A percentile compares a stretch with the other conserved stretches of the same genome.
phyloP scores from a whole-genome alignment of 495 filamentous ascomycete genomes.

The Talaromyces nanjingensis region DNA sequence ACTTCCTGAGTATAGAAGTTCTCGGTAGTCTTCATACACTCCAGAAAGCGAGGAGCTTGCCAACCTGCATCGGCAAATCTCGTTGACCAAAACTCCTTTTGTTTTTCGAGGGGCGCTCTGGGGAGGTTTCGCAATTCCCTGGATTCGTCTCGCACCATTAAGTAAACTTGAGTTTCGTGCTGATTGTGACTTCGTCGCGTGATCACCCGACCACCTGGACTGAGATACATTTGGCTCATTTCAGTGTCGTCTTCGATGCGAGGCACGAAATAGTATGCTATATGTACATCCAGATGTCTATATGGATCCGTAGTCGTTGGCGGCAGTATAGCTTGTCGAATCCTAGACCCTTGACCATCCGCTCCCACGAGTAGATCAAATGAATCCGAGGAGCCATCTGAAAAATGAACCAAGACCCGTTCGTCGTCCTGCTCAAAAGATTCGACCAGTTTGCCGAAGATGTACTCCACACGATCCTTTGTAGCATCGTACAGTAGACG shows the following conservation, averaged over 20 bases:
- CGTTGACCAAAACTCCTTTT: constrained; percentile 20
- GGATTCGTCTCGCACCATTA: constrained; percentile 16
- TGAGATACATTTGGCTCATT: constrained; percentile 13
- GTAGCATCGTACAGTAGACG: constrained; percentile 31
- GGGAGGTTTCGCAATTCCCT: constrained; percentile 14
- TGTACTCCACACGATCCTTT: constrained; percentile 25
- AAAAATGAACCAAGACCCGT: constrained; percentile 29
- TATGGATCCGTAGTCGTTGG: constrained; percentile 17
- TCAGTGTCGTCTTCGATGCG: constrained; percentile 24
- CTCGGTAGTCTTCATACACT: constrained; percentile 30
- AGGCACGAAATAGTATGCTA: constrained; percentile 39
- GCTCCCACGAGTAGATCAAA: constrained; percentile 46
- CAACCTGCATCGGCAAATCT: constrained; percentile 39
- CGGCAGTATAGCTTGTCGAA: constrained; percentile 27
- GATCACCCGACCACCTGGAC: constrained; percentile 19
- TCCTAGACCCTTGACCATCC: constrained; percentile 41
- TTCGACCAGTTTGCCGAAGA: constrained; percentile 28
- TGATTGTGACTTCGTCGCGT: constrained; percentile 19
- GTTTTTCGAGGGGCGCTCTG: constrained; percentile 15
- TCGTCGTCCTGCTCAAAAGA: constrained; percentile 18
- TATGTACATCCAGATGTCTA: constrained; percentile 19
- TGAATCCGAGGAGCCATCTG: constrained; percentile 23
- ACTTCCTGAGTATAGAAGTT: constrained; percentile 43
- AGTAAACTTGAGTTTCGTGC: constrained; percentile 18
- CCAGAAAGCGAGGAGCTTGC: constrained; percentile 33